Percentiles rank a stretch among this genome's conserved stretches.
Evolutionary conservation across 2,329 filamentous ascomycete species (phyloP).

Genomic region (Malbranchea zuffiana): DNA sequence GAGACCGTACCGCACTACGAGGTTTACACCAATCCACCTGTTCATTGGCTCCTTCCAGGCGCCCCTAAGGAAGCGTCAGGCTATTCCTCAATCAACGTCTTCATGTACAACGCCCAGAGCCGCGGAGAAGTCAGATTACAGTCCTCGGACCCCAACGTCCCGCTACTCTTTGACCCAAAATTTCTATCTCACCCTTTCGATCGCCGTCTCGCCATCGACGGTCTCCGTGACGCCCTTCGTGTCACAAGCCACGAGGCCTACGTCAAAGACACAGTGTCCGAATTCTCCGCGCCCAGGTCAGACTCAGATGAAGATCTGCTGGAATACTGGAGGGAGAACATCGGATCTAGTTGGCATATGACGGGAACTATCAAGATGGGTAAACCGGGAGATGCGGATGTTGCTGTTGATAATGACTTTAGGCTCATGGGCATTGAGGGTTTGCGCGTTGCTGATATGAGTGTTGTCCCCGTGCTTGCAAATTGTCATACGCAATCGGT

Average conservation of each 20-base stretch:
- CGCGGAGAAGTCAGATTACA: slow-evolving; percentile 43
- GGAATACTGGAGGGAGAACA: slow-evolving; percentile 36
- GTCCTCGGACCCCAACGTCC: slow-evolving; percentile 41
- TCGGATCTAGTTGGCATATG: slow-evolving; percentile 45
- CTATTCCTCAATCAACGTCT: slow-evolving; percentile 38
- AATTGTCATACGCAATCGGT: no score
- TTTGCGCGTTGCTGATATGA: no score
- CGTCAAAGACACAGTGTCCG: slow-evolving; percentile 34
- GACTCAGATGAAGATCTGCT: slow-evolving; percentile 46
- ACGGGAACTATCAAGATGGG: no score
- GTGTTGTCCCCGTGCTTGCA: no score
- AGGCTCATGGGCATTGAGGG: no score
- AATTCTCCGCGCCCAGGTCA: slow-evolving; percentile 36
- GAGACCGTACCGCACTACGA: slow-evolving; percentile 50
- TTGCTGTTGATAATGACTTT: no score
- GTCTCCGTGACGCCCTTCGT: slow-evolving; percentile 34
- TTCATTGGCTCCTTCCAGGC: slow-evolving; percentile 34
- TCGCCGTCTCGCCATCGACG: slow-evolving; percentile 40
- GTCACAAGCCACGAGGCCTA: slow-evolving; percentile 37
- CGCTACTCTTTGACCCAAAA: slow-evolving; percentile 44
- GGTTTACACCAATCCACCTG: slow-evolving; percentile 38
- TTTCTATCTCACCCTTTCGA: slow-evolving; percentile 48
- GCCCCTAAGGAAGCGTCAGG: slow-evolving; percentile 29
- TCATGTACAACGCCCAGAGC: slow-evolving; percentile 45
- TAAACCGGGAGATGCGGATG: no score